phyloP scores from a whole-genome alignment of 192 early-diverging fungal species.

The Coemansia sp. region DNA sequence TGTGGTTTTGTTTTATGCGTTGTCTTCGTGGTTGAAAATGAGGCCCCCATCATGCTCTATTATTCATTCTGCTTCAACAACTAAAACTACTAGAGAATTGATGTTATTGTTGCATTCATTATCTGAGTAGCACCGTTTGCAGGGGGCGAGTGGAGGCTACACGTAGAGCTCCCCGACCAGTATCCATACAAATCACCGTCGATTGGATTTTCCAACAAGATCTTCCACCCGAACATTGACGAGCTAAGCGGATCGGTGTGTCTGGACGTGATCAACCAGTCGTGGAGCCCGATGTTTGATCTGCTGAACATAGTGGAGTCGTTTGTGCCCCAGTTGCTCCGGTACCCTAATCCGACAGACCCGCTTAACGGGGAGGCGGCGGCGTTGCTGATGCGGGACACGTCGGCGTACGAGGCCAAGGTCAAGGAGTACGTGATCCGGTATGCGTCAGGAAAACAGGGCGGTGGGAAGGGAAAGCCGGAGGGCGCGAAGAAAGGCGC shows the following conservation, averaged over 20 bases:
- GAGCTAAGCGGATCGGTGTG: constrained; percentile 99
- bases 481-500: constrained; percentile 9
- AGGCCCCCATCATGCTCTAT: too few species aligned
- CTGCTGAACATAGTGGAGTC: constrained; percentile 99
- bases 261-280: constrained; percentile 99
- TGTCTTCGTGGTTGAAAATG: too few species aligned
- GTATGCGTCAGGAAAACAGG: constrained; percentile 56
- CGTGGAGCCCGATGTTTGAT: constrained; percentile 99
- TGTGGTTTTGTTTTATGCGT: not conserved
- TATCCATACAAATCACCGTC: constrained; percentile 99
- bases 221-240: constrained; percentile 99
- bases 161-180: constrained; percentile 98
- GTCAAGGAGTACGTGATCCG: constrained; percentile 79
- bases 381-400: constrained; percentile 93
- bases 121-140: constrained; percentile 79
- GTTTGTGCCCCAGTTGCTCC: constrained; percentile 94
- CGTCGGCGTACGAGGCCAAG: constrained; percentile 84
- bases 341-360: constrained; percentile 99
- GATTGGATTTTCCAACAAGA: constrained; percentile 99
- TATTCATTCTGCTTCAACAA: not conserved
- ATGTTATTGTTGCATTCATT: not conserved
- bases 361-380: constrained; percentile 99
- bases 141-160: constrained; percentile 95
- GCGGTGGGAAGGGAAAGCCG: not conserved
- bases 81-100: too few species aligned